Conservation (phyloP, 2,329 filamentous ascomycete genomes). For the Trichoderma atroviride region DNA sequence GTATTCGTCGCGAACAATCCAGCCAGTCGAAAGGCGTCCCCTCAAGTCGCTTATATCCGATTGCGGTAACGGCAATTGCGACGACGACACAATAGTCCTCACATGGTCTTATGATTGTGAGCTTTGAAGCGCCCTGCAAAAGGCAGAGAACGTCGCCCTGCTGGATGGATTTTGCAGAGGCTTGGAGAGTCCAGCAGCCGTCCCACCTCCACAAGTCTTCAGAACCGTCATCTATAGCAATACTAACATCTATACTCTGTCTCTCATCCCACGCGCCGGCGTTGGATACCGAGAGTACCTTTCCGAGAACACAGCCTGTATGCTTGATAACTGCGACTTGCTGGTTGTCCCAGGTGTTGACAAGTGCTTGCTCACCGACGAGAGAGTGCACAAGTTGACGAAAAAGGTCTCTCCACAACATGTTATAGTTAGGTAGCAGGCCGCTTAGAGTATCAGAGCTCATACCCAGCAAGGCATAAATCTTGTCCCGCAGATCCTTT, state of each 20-base stretch:
- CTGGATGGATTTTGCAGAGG: not conserved
- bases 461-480: not conserved
- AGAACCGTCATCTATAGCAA: too few species aligned
- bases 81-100: not conserved
- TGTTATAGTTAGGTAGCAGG: not conserved
- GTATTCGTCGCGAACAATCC: not conserved
- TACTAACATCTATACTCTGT: too few species aligned
- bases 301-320: not conserved
- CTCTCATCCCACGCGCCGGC: not conserved
- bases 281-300: not conserved
- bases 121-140: not conserved
- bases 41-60: fast-evolving
- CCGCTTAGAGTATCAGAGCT: not conserved
- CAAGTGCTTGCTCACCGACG: not conserved
- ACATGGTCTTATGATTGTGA: not conserved
- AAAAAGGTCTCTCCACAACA: not conserved
- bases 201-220: too few species aligned
- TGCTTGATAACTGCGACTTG: not conserved
- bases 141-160: not conserved
- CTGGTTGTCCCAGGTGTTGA: not conserved
- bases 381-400: not conserved
- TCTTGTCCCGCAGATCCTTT: not conserved
- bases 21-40: too few species aligned
- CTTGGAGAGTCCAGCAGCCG: not conserved
- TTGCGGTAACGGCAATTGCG: not conserved